Conservation (phyloP, 352 stramenopile species). For the Phytophthora megakarya region DNA sequence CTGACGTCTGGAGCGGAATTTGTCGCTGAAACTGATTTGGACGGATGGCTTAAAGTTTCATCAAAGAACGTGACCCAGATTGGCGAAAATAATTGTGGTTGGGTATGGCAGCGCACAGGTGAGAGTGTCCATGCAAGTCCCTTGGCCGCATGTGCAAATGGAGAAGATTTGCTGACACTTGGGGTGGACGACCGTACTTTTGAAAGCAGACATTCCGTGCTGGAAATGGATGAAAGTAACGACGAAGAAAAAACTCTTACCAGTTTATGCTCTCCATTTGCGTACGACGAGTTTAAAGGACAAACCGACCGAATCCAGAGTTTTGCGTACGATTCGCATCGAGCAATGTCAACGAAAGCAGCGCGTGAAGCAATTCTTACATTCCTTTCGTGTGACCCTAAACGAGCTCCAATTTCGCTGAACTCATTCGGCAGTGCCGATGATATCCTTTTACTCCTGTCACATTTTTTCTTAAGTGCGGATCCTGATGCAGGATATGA, state of each 20-base stretch:
- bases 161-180: constrained; percentile 67
- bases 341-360: constrained; percentile 60
- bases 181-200: constrained; percentile 58
- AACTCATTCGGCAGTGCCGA: constrained; percentile 42
- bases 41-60: constrained; percentile 46
- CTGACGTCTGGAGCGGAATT: constrained; percentile 37
- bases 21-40: constrained; percentile 3
- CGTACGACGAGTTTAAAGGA: constrained; percentile 63
- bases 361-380: constrained; percentile 50
- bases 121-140: constrained; percentile 43
- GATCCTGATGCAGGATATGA: constrained; percentile 30
- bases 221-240: constrained; percentile 71
- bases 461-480: constrained; percentile 39
- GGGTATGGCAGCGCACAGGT: constrained; percentile 48
- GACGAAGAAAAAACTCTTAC: constrained; percentile 54
- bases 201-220: constrained; percentile 36
- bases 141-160: constrained; percentile 18
- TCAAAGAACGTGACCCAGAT: constrained; percentile 6
- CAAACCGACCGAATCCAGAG: constrained; percentile 64
- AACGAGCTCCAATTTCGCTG: constrained; percentile 18
- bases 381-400: constrained; percentile 37
- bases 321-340: constrained; percentile 65
- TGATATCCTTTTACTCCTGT: constrained; percentile 54
- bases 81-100: constrained; percentile 26
- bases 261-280: constrained; percentile 71